These are phyloP conservation scores for Erythrobasidium hasegawianum DNA, from an alignment of 1,284 basidiomycete species.

Conservation along the genomic window DNA sequence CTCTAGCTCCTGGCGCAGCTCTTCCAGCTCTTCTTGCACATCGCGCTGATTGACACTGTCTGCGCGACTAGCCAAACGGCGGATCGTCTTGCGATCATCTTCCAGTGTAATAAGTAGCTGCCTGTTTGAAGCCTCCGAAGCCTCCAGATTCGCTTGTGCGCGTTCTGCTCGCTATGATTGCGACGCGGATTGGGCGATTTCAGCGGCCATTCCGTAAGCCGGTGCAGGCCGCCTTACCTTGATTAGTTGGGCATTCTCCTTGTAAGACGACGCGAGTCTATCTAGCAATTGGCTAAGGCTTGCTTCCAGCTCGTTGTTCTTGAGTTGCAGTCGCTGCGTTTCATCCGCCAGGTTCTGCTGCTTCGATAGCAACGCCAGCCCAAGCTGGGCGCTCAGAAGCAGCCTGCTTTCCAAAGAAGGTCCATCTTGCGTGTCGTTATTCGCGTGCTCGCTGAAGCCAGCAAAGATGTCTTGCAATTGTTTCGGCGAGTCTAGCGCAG, in stretches of 20 bases:
- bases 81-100: slow-evolving; percentile 65
- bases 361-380: slow-evolving; percentile 73
- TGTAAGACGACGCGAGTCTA: slow-evolving; percentile 51
- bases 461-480: slow-evolving; percentile 29
- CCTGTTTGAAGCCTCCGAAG: slow-evolving; percentile 73
- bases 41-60: slow-evolving; percentile 66
- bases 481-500: slow-evolving; percentile 24
- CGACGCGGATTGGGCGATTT: slow-evolving; percentile 39
- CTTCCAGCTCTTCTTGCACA: slow-evolving; percentile 69
- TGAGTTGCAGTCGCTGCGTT: slow-evolving; percentile 16
- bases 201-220: slow-evolving; percentile 44
- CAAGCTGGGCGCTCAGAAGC: slow-evolving; percentile 58
- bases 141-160: slow-evolving; percentile 73
- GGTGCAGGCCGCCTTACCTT: slow-evolving; percentile 56
- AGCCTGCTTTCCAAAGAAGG: slow-evolving; percentile 38
- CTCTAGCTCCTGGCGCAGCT: slow-evolving; percentile 76
- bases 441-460: slow-evolving; percentile 17
- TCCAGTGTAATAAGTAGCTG: slow-evolving; percentile 70
- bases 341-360: slow-evolving; percentile 37
- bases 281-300: slow-evolving; percentile 45
- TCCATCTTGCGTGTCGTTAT: neutral
- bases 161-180: slow-evolving; percentile 66
- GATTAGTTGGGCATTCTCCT: slow-evolving; percentile 63
- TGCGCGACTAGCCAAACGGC: slow-evolving; percentile 65
- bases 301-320: slow-evolving; percentile 38